Conservation (phyloP, 192 early-diverging fungal species). For the Backusella psychrophila region DNA sequence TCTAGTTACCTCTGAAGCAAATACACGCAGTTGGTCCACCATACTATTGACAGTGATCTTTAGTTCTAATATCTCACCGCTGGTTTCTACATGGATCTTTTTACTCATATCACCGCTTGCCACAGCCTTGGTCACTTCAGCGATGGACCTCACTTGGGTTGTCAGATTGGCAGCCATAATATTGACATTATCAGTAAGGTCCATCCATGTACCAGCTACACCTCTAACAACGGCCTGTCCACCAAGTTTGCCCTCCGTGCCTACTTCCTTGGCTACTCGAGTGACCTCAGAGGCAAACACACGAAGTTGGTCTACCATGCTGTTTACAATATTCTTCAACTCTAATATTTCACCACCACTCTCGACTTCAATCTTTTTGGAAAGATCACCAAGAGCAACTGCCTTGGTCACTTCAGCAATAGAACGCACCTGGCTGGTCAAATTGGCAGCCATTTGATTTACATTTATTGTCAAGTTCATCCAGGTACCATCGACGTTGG, state of each 20-base stretch:
- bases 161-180: conserved; percentile 52
- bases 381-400: conserved; percentile 52
- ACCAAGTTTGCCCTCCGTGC: conserved; percentile 74
- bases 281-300: conserved; percentile 65
- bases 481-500: conserved; percentile 73
- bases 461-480: conserved; percentile 71
- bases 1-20: conserved; percentile 63
- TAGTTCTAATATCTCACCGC: conserved; percentile 50
- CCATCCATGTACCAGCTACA: conserved; percentile 76
- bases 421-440: conserved; percentile 58
- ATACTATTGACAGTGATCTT: conserved; percentile 62
- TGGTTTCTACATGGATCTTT: conserved; percentile 41
- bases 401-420: conserved; percentile 56
- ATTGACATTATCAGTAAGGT: no score
- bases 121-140: conserved; percentile 50
- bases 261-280: conserved; percentile 64
- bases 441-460: conserved; percentile 60
- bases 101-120: conserved; percentile 43
- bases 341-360: conserved; percentile 55
- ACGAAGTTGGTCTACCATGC: conserved; percentile 58
- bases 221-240: conserved; percentile 71
- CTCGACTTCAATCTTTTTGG: conserved; percentile 49
- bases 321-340: conserved; percentile 63
- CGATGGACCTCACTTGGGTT: conserved; percentile 48
- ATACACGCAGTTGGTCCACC: conserved; percentile 64